Evolutionary conservation across 139 green algal species (phyloP), one percentile per base, ranked within the genome.

Genomic region (Raphidocelis subcapitata): DNA sequence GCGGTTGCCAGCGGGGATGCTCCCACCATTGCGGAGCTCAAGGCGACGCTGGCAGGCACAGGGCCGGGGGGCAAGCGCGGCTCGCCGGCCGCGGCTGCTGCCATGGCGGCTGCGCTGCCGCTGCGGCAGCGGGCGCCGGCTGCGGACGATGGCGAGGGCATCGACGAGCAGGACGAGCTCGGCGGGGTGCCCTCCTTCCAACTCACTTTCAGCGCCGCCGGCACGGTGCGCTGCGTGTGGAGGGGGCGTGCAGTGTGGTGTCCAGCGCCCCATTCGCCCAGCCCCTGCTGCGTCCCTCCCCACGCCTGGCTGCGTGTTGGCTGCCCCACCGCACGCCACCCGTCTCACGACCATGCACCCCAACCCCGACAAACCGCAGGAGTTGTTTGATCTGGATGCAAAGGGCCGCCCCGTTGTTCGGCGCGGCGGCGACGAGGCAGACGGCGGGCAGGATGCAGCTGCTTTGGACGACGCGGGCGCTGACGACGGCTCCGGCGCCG

Each of bases 341-440:
- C 12, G 8, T 49, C 12, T 8, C 41, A 8, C 12, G 41, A 12
- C 41, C 8, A 49, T 49, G 8, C 8, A 49, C 41, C 41, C 41
- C 12, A 8, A 20, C 41, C 8, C 12, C 41, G 8, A 5, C 5
- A 8, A 36, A 2, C 1, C 5, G 35, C 73, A 80, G 75, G 75
- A 81, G 69, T 57, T 73, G 23, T 44, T 76, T 12, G 75, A 81
- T 8, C 76, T 76, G 21, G 75, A 81, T 29, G 41, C 67, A 2
- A 2, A 47, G 26, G 75, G 75, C 12, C 55, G 16, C 32, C 21
- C 36, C 15, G 0, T 24, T 21, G 41, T 49, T 8, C 8, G 12
- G 41, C 8, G 41, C 41, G 41, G 12, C 41, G 41, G 12, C 41
- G 41, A 60, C 14, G 56, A 67, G 3, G 68, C 66, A 0, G 69